Base-by-base conservation (phyloP, 129 eudicot genomes). In the Flaveria robusta region DNA sequence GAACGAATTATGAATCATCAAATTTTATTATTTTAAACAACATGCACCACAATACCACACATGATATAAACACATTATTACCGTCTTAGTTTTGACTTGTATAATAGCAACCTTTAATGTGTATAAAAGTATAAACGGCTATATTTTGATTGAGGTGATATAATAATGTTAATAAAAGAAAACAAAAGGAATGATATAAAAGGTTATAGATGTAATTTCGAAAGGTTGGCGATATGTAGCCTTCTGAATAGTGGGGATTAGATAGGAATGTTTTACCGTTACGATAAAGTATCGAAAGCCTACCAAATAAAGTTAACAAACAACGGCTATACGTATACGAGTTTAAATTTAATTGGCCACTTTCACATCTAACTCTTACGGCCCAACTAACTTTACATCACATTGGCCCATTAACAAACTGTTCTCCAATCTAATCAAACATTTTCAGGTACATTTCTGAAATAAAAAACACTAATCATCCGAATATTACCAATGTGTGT, bases 201-300 rank as follows among this genome's bases (percentile, higher is more conserved):
- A 24, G 80, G 84, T 78, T 51, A 52, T 23, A 56, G 2, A 18
- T 78, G 72, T 45, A 42, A 74, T 13, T 69, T 23, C 54, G 34
- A 16, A 71, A 37, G 41, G 56, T 80, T 60, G 93, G 91, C 83
- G 2, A 73, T 12, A 83, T 37, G 96, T 90, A 87, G 66, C 66
- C 72, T 41, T 90, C 93, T 60, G 66, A 24, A 71, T 73, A 27
- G 79, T 42, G 49, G 52, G 74, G 80, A 74, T 74, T 39, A 65
- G 66, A 45, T 70, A 34, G 58, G 67, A 16, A 68, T 71, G 76
- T 56, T 72, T 83, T 89, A 86, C 91, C 97, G 97, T 91, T 91
- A 74, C 65, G 86, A 77, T 67, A 84, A 91, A 83, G 93, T 43
- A 80, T 87, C 83, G 79, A 70, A 87, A 81, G 84, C 83, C 85